phyloP scores from a whole-genome alignment of 2,329 filamentous ascomycete genomes.

The Verticillium alfalfae region DNA sequence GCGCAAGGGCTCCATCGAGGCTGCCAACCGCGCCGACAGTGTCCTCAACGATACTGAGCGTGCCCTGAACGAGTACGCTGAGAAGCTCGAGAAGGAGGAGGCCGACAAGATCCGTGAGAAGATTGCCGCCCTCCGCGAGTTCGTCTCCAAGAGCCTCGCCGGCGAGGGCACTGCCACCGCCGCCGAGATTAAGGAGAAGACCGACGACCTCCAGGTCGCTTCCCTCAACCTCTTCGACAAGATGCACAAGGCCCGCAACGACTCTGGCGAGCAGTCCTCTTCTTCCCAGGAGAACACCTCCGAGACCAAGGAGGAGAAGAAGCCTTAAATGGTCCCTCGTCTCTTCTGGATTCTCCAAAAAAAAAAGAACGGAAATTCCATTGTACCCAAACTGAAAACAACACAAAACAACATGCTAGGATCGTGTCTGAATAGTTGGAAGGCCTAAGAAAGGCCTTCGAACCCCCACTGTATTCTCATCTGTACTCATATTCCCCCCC shows the following conservation, averaged over 20 bases:
- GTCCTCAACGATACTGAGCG: slow-evolving; percentile 98
- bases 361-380: too few species aligned
- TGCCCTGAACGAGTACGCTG: slow-evolving; percentile 92
- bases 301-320: slow-evolving; percentile 73
- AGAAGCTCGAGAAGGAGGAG: slow-evolving; percentile 95
- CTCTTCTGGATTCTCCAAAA: slow-evolving; percentile 14
- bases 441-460: slow-evolving; percentile 23
- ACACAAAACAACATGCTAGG: slow-evolving; percentile 3
- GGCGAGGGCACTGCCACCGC: slow-evolving; percentile 83
- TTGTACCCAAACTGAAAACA: not conserved
- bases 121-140: slow-evolving; percentile 78
- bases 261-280: slow-evolving; percentile 54
- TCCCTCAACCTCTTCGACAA: slow-evolving; percentile 98
- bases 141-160: slow-evolving; percentile 89
- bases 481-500: slow-evolving; percentile 44
- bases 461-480: slow-evolving; percentile 29
- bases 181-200: slow-evolving; percentile 96
- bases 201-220: slow-evolving; percentile 92
- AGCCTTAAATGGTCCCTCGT: slow-evolving; percentile 46
- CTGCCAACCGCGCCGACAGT: slow-evolving; percentile 94
- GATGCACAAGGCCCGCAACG: slow-evolving; percentile 93
- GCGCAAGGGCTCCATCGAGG: slow-evolving; percentile 91
- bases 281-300: slow-evolving; percentile 23
- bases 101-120: slow-evolving; percentile 91
- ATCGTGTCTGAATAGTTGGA: slow-evolving; percentile 24